These are phyloP conservation scores for Geoglossum cookeanum DNA, from an alignment of 2,329 filamentous ascomycete species.

Conservation along the genomic window DNA sequence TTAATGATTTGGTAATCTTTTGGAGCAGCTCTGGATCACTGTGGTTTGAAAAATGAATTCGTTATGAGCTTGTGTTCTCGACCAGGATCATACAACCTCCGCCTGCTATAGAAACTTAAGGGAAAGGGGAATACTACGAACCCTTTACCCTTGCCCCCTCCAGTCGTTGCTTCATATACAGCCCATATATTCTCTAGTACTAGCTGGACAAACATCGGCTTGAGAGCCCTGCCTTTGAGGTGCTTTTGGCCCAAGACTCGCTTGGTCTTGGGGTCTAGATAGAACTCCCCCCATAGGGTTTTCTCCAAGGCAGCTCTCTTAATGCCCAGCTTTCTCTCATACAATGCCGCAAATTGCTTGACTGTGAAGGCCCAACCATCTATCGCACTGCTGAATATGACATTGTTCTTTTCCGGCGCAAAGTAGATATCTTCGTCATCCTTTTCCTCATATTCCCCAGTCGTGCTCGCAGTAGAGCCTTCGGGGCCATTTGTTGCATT, in stretches of 20 bases:
- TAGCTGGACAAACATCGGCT: constrained; percentile 94
- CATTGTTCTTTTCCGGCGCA: constrained; percentile 93
- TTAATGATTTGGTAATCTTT: constrained; percentile 86
- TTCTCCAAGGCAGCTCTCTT: constrained; percentile 78
- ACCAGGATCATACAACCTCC: constrained; percentile 1
- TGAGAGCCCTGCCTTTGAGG: constrained; percentile 74
- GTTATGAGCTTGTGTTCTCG: constrained; percentile 20
- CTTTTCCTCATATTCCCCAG: constrained; percentile 59
- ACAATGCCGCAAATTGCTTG: constrained; percentile 77
- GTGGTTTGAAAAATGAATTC: constrained; percentile 7
- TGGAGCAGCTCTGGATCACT: constrained; percentile 65
- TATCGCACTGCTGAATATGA: constrained; percentile 93
- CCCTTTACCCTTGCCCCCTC: constrained; percentile 66
- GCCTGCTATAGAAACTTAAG: constrained; percentile 5
- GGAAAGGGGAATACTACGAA: constrained; percentile 26
- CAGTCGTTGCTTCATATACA: constrained; percentile 76
- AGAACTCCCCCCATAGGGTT: constrained; percentile 92
- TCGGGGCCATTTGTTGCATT: constrained; percentile 37
- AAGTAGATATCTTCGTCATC: constrained; percentile 98
- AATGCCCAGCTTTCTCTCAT: constrained; percentile 93
- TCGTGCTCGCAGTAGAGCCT: constrained; percentile 23
- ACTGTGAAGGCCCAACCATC: constrained; percentile 99
- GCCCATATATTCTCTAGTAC: constrained; percentile 95
- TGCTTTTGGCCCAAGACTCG: constrained; percentile 81
- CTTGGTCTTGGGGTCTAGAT: constrained; percentile 91